These are phyloP conservation scores for Podila epigama DNA, from an alignment of 192 early-diverging fungal genomes.

Conservation along the genomic window DNA sequence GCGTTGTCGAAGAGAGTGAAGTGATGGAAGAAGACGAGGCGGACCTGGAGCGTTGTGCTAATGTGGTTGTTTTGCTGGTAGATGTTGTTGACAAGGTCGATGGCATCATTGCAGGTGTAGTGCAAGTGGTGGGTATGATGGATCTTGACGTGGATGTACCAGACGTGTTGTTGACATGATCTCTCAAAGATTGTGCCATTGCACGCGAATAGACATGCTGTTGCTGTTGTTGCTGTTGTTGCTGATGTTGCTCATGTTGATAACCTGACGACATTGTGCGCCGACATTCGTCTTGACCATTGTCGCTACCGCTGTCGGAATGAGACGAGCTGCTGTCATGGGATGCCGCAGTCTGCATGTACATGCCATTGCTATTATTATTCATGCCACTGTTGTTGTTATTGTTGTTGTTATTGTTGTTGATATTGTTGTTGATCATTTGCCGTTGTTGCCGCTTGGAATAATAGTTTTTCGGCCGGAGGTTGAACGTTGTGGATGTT, in stretches of 20 bases:
- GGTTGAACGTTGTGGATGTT: slow-evolving; percentile 16
- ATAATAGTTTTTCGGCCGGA: slow-evolving; percentile 48
- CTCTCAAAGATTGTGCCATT: too few relatives aligned
- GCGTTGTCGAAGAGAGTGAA: neutral
- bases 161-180: too few relatives aligned
- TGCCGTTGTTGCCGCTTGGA: slow-evolving; percentile 28
- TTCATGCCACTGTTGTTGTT: neutral
- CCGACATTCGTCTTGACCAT: slow-evolving; percentile 16
- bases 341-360: neutral
- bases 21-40: neutral
- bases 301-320: slow-evolving; percentile 39
- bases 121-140: too few relatives aligned
- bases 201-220: too few relatives aligned
- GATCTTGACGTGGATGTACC: too few relatives aligned
- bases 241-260: neutral
- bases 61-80: too few relatives aligned
- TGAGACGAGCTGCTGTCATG: slow-evolving; percentile 10
- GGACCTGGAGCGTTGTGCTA: too few relatives aligned
- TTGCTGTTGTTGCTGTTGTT: neutral
- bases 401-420: neutral
- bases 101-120: too few relatives aligned
- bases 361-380: neutral
- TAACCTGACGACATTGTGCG: slow-evolving; percentile 1
- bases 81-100: too few relatives aligned
- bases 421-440: neutral